Percentiles rank a stretch among this genome's conserved stretches.
Evolutionary conservation across 805 yeast species (phyloP).

Genomic region (Zygoascus flipseniorum): DNA sequence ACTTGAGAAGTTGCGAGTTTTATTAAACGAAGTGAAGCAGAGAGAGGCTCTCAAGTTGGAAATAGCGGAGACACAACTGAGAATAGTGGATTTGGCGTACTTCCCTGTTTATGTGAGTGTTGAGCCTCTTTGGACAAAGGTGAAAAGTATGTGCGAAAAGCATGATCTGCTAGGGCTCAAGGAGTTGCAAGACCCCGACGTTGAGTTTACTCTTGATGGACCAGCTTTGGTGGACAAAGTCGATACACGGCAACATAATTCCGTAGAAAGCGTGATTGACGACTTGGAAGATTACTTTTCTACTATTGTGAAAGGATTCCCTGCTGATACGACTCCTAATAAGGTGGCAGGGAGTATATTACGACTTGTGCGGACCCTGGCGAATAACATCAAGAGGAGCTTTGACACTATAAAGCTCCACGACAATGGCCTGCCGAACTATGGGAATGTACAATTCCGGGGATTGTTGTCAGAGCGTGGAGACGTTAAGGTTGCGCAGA

Average conservation of each 20-base stretch:
- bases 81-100: slow-evolving; percentile 10
- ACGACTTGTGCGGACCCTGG: background rate
- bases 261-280: background rate
- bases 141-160: slow-evolving; percentile 1
- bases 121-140: slow-evolving; percentile 13
- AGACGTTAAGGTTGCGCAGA: background rate
- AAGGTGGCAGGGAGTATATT: background rate
- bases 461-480: background rate
- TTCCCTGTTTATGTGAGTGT: slow-evolving; percentile 9
- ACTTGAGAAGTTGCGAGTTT: slow-evolving; percentile 13
- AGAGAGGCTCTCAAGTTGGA: slow-evolving; percentile 25
- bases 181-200: background rate
- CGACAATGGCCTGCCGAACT: background rate
- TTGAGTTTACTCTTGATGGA: background rate
- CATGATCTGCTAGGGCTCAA: background rate
- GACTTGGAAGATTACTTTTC: background rate
- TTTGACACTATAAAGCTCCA: background rate
- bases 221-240: background rate
- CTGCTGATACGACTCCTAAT: background rate
- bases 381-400: background rate
- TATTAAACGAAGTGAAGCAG: slow-evolving; percentile 17
- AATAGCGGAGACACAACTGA: slow-evolving; percentile 6
- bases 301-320: background rate
- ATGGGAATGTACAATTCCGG: background rate
- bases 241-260: background rate